Base-by-base conservation (phyloP, 768 basidiomycete species). In the Suillus weaverae region DNA sequence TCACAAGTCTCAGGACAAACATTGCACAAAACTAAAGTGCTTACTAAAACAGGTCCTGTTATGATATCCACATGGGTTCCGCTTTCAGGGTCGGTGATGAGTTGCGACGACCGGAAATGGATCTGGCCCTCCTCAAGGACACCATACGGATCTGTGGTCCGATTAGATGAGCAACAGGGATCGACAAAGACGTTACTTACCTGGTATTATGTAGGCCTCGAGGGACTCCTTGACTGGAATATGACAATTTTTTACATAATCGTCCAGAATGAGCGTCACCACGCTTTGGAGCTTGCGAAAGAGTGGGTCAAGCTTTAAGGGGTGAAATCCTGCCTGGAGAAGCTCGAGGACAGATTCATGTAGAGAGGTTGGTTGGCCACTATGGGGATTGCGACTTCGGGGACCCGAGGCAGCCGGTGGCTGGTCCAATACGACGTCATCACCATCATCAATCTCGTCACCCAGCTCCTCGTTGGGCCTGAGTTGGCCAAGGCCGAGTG, bases 131-230 rank as follows among this genome's bases (percentile, higher is more conserved):
- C 84, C 46, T 87, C 73, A 26, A 94, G 72, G 3, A 90, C 77
- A 36, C 83, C 86, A 51, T 83, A 77, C 0, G 90, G 90, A 77
- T 93, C 91, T 91, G 59, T 8, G 65, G 51, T 38, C 30, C 10
- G 13, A 63, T 36, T 26, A 26, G n/a, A 54, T 20, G 33, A 10
- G 67, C 1, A 68, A 38, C n/a, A 46, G 53, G 33, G 6, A 1
- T 35, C 5, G 5, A 3, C 4, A 18, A 48, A 41, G 7, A 39
- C 32, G 44, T 39, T 20, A 66, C 75, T 41, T 69, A 90, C 92
- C 92, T 50, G 92, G 89, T 1, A 90, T 75, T 32, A 91, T 82
- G 62, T 86, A 89, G 0, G 87, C 91, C 60, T 83, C 83, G 3
- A 85, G 79, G 0, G 83, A 84, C 9, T 80, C 74, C 3, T 79